phyloP scores from a whole-genome alignment of 768 basidiomycete genomes.

The Leccinum arenicola region DNA sequence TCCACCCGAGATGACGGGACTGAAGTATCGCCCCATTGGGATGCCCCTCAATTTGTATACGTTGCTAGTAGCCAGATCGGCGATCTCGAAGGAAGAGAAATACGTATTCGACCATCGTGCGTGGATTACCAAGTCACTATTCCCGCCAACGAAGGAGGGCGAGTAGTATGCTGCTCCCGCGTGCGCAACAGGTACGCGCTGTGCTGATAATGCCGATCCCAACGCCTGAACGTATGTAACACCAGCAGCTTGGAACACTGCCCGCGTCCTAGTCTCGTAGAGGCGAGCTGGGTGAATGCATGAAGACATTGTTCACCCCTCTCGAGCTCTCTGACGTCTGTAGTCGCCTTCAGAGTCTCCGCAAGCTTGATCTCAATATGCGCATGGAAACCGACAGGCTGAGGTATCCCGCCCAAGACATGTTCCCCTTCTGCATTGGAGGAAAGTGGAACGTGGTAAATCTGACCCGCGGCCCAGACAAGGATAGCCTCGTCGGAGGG shows the following conservation, averaged over 20 bases:
- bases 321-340: slow-evolving; percentile 54
- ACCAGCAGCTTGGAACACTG: slow-evolving; percentile 69
- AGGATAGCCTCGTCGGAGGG: slow-evolving; percentile 39
- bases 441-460: slow-evolving; percentile 56
- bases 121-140: slow-evolving; percentile 52
- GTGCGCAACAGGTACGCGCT: slow-evolving; percentile 48
- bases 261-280: slow-evolving; percentile 50
- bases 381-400: slow-evolving; percentile 55
- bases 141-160: slow-evolving; percentile 50
- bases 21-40: slow-evolving; percentile 64
- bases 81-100: slow-evolving; percentile 66
- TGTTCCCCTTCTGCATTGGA: slow-evolving; percentile 45
- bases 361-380: slow-evolving; percentile 64
- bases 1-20: slow-evolving; percentile 49
- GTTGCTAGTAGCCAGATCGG: slow-evolving; percentile 43
- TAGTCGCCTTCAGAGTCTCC: slow-evolving; percentile 48
- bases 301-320: slow-evolving; percentile 53
- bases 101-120: slow-evolving; percentile 64
- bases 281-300: slow-evolving; percentile 60
- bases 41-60: slow-evolving; percentile 53
- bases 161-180: slow-evolving; percentile 57
- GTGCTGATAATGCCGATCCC: slow-evolving; percentile 29
- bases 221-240: slow-evolving; percentile 27
- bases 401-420: slow-evolving; percentile 38
- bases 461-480: slow-evolving; percentile 74